Base-by-base conservation (phyloP, 176 grass and related monocot genomes). In the Bothriochloa decipiens region DNA sequence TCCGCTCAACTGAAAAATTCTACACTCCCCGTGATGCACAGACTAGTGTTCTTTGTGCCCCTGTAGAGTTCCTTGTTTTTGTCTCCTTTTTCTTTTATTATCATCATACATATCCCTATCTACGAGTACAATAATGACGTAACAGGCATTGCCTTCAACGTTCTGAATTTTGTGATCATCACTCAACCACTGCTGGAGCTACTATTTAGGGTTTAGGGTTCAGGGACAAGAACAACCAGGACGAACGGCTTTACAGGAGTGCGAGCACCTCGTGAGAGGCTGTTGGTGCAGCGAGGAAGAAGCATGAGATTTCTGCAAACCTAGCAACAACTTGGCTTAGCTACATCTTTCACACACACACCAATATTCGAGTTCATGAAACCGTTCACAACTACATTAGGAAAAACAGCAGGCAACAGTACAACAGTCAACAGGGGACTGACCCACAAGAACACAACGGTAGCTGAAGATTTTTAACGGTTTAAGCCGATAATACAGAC, bases 401-500 rank as follows among this genome's bases (percentile, higher is more conserved):
- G 50, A 79, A 79, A 70, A 53, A 32, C 40, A 5, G 49, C 36
- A 60, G 22, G 22, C 29, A 69, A 23, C 36, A 67, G 26, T n/a
- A 36, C n/a, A n/a, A n/a, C n/a, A n/a, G n/a, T n/a, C 55, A 68
- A 81, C 76, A 66, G 77, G 43, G 73, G n/a, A 45, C 66, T 55
- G 68, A 79, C 84, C 61, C 81, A 85, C 72, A 83, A 58, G 45
- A 80, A 71, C 58, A 85, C 72, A 75, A 75, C 55, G 16, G 33
- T 3, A n/a, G 58, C 42, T 27, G 27, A 69, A 23, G 25, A 58
- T 61, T 72, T 61, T 61, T 65, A 55, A 72, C 61, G 74, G 57
- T 87, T 84, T 84, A 65, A 78, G 46, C 12, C 18, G 74, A 53
- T 47, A 60, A 77, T 46, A 93, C 80, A 83, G 65, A 70, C 45